phyloP scores from a whole-genome alignment of 169 alveolate species.

The Plasmodium chabaudi region DNA sequence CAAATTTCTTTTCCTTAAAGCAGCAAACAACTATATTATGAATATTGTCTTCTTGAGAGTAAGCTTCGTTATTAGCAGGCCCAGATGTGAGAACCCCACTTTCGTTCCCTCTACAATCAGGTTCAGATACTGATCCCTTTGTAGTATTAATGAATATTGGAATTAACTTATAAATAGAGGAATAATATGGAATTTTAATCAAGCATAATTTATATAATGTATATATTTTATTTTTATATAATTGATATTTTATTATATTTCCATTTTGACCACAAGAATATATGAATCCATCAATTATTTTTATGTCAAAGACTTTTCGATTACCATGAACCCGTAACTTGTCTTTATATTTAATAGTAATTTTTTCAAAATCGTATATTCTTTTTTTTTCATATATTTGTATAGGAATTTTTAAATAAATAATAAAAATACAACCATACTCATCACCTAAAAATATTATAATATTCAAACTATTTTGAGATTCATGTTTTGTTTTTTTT shows the following conservation, averaged over 20 bases:
- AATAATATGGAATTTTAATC: slow-evolving; percentile 55
- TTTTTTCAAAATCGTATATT: slow-evolving; percentile 25
- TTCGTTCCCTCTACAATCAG: no score
- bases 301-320: slow-evolving; percentile 69
- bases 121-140: background rate
- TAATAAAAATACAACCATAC: slow-evolving; percentile 71
- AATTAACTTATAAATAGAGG: slow-evolving; percentile 57
- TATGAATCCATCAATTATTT: slow-evolving; percentile 45
- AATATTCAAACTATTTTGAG: slow-evolving; percentile 19
- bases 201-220: slow-evolving; percentile 45
- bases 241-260: slow-evolving; percentile 40
- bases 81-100: background rate
- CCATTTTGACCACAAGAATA: slow-evolving; percentile 75
- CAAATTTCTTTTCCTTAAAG: slow-evolving; percentile 66
- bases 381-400: background rate
- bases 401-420: slow-evolving; percentile 51
- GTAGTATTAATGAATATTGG: slow-evolving; percentile 1
- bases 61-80: background rate
- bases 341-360: slow-evolving; percentile 13
- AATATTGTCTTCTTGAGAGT: background rate
- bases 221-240: slow-evolving; percentile 63
- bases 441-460: slow-evolving; percentile 63
- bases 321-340: slow-evolving; percentile 64
- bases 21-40: slow-evolving; percentile 26
- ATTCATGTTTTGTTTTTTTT: slow-evolving; percentile 7